A percentile compares a stretch with the other conserved stretches of the same genome.
phyloP scores from a whole-genome alignment of 805 yeast genomes.

The Metschnikowia hibisci region DNA sequence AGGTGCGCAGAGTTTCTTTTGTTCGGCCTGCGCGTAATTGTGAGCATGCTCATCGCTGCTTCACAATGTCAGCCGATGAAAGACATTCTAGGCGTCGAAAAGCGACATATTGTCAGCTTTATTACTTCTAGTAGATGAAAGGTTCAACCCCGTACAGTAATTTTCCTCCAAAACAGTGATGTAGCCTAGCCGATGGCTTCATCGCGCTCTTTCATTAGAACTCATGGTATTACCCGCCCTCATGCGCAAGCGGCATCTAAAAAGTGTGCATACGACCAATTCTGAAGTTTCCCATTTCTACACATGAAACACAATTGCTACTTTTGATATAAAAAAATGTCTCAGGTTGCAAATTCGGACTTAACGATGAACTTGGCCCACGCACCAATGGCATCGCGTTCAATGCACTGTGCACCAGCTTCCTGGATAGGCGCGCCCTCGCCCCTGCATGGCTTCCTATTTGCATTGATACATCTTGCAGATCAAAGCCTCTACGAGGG shows the following conservation, averaged over 20 bases:
- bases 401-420: not conserved
- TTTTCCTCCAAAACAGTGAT: too few relatives aligned
- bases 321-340: too few relatives aligned
- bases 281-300: not conserved
- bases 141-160: too few relatives aligned
- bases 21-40: constrained; percentile 11
- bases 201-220: constrained; percentile 2
- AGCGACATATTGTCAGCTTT: not conserved
- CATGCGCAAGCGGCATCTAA: not conserved
- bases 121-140: too few relatives aligned
- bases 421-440: not conserved
- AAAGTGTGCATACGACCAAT: not conserved
- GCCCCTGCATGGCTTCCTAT: not conserved
- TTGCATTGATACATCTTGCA: not conserved
- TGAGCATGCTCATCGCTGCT: constrained; percentile 10
- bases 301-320: too few relatives aligned
- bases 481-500: too few relatives aligned
- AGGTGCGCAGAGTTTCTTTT: constrained; percentile 15
- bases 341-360: too few relatives aligned
- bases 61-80: not conserved
- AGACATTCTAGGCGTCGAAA: not conserved
- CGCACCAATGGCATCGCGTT: constrained; percentile 1
- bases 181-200: not conserved
- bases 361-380: too few relatives aligned
- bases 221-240: constrained; percentile 5